These are phyloP conservation scores for Tetrapisispora iriomotensis DNA, from an alignment of 805 yeast genomes.

Conservation along the genomic window DNA sequence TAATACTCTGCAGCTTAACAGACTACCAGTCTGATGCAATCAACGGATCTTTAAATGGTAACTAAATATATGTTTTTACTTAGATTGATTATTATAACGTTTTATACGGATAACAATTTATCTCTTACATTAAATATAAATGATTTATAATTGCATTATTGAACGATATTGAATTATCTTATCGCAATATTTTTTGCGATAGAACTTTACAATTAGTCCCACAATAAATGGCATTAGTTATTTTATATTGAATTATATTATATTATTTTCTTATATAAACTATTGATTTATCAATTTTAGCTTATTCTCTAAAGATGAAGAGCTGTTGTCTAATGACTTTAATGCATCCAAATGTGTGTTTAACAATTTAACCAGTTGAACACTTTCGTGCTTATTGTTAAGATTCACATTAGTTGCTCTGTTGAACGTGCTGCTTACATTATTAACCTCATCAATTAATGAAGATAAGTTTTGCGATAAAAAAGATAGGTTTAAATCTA, in stretches of 20 bases:
- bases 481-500: constrained; percentile 71
- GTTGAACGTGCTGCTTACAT: constrained; percentile 71
- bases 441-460: constrained; percentile 71
- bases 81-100: too few species aligned
- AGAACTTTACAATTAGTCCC: too few species aligned
- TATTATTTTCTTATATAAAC: neutral
- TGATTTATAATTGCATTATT: too few species aligned
- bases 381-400: constrained; percentile 32
- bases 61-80: neutral
- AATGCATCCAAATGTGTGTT: constrained; percentile 85
- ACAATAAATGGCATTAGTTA: neutral
- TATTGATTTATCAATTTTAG: constrained; percentile 30
- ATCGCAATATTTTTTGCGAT: too few species aligned
- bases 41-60: constrained; percentile 5
- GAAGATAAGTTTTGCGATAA: constrained; percentile 70
- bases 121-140: too few species aligned
- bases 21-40: constrained; percentile 31
- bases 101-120: too few species aligned
- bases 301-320: constrained; percentile 57
- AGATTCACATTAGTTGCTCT: constrained; percentile 37
- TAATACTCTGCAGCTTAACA: constrained; percentile 43
- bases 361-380: constrained; percentile 68
- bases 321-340: constrained; percentile 74
- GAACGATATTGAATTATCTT: too few species aligned
- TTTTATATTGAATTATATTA: neutral